Percentiles rank a stretch among this genome's conserved stretches.
phyloP scores from a whole-genome alignment of 352 stramenopile species.

The Globisporangium megalacanthum region DNA sequence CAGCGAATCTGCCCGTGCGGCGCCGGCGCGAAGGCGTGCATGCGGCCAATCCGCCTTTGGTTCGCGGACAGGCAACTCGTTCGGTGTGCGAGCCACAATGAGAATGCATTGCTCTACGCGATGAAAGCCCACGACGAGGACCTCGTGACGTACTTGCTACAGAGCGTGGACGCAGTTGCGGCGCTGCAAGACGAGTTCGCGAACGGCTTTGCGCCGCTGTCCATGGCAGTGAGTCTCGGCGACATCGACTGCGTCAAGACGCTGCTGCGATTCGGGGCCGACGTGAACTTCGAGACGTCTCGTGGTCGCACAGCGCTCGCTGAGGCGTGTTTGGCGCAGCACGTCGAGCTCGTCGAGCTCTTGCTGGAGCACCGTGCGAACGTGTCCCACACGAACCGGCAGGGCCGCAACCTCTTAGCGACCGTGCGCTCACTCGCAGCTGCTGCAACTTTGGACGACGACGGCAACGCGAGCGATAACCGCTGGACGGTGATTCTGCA shows the following conservation, averaged over 20 bases:
- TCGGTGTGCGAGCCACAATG: slow-evolving; percentile 39
- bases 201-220: slow-evolving; percentile 63
- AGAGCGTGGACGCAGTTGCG: slow-evolving; percentile 24
- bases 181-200: slow-evolving; percentile 54
- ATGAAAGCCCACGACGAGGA: slow-evolving; percentile 61
- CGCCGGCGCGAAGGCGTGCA: slow-evolving; percentile 39
- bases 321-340: slow-evolving; percentile 52
- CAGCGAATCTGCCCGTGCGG: slow-evolving; percentile 63
- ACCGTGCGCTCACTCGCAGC: slow-evolving; percentile 32
- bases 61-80: slow-evolving; percentile 30
- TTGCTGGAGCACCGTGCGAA: slow-evolving; percentile 58
- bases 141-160: slow-evolving; percentile 54
- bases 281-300: slow-evolving; percentile 69
- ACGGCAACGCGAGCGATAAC: background rate
- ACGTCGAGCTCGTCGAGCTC: slow-evolving; percentile 41
- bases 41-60: slow-evolving; percentile 59
- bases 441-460: background rate
- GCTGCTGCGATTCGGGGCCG: slow-evolving; percentile 54
- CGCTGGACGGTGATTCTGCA: slow-evolving; percentile 28
- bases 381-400: slow-evolving; percentile 56
- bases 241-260: slow-evolving; percentile 45
- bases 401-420: slow-evolving; percentile 40
- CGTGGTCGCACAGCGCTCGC: slow-evolving; percentile 51
- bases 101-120: slow-evolving; percentile 53
- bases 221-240: slow-evolving; percentile 37